A percentile compares a stretch with the other conserved stretches of the same genome.
Evolutionary conservation across 441 rosid species (phyloP).

Genomic region (Adansonia madagascariensis): DNA sequence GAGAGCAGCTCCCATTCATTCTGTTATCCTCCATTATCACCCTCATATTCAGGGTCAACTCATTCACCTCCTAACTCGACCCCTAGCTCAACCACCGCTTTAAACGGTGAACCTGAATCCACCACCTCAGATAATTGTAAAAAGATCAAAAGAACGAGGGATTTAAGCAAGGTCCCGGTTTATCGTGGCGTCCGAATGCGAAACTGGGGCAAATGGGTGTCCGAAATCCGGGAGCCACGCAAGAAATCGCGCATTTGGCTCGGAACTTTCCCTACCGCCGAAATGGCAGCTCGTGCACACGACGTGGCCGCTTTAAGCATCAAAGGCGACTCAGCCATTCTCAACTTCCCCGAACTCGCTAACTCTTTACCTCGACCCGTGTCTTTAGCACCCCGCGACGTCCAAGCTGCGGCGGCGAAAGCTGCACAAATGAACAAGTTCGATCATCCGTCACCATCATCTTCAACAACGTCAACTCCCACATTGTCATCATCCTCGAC

Average conservation of each 20-base stretch:
- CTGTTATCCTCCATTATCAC: constrained; percentile 32
- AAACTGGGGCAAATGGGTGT: constrained; percentile 94
- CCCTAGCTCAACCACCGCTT: neutral
- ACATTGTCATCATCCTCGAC: constrained; percentile 29
- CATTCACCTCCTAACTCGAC: constrained; percentile 22
- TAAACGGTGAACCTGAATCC: neutral
- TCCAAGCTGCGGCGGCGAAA: constrained; percentile 79
- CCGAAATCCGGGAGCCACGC: constrained; percentile 51
- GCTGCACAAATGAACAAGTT: constrained; percentile 73
- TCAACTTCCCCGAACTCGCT: constrained; percentile 24
- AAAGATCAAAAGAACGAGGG: constrained; percentile 41
- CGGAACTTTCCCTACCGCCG: constrained; percentile 83
- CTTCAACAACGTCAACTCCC: neutral
- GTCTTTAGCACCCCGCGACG: constrained; percentile 75
- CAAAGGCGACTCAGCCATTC: no score
- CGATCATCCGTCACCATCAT: constrained; percentile 19
- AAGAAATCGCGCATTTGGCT: constrained; percentile 83
- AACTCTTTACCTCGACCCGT: constrained; percentile 62
- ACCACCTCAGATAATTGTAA: constrained; percentile 18
- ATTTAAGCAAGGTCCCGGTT: constrained; percentile 60
- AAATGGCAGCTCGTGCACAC: constrained; percentile 94
- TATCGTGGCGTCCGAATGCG: constrained; percentile 89
- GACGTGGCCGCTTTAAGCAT: constrained; percentile 54
- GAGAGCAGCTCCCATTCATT: constrained; percentile 44
- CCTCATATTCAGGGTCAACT: constrained; percentile 20